Conservation (phyloP, 1,284 basidiomycete species). For the Leccinum angustisporum region DNA sequence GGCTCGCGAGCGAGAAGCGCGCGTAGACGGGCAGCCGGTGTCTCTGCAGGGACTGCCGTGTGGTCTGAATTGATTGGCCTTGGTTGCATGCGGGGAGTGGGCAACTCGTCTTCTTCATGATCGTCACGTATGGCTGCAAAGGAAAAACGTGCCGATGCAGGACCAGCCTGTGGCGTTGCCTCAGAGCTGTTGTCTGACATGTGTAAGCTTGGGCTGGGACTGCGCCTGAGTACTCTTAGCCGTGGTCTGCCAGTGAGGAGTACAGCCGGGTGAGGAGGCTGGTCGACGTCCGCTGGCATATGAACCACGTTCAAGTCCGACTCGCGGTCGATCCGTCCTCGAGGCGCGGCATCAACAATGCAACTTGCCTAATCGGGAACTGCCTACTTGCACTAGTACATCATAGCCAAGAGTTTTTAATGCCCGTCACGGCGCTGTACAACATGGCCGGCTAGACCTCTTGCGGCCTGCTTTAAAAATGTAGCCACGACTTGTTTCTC, state of each 20-base stretch:
- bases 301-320: not conserved
- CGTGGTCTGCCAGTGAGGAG: constrained; percentile 37
- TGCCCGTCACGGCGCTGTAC: constrained; percentile 1
- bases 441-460: too few species aligned
- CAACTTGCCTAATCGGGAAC: not conserved
- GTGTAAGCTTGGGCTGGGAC: constrained; percentile 25
- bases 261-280: not conserved
- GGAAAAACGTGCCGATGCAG: constrained; percentile 34
- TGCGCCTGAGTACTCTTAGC: constrained; percentile 44
- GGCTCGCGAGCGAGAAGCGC: constrained; percentile 48
- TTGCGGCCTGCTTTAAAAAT: not conserved
- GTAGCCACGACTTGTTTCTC: not conserved
- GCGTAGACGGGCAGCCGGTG: constrained; percentile 54
- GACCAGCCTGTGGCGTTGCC: constrained; percentile 39
- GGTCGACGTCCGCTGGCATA: not conserved
- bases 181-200: constrained; percentile 31
- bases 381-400: not conserved
- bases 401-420: not conserved
- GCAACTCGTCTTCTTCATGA: constrained; percentile 50
- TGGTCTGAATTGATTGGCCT: constrained; percentile 16
- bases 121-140: constrained; percentile 37
- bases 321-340: not conserved
- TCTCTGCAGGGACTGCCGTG: constrained; percentile 36
- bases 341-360: not conserved
- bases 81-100: constrained; percentile 47